phyloP scores from a whole-genome alignment of 169 alveolate species.

The Plasmodium ovale region DNA sequence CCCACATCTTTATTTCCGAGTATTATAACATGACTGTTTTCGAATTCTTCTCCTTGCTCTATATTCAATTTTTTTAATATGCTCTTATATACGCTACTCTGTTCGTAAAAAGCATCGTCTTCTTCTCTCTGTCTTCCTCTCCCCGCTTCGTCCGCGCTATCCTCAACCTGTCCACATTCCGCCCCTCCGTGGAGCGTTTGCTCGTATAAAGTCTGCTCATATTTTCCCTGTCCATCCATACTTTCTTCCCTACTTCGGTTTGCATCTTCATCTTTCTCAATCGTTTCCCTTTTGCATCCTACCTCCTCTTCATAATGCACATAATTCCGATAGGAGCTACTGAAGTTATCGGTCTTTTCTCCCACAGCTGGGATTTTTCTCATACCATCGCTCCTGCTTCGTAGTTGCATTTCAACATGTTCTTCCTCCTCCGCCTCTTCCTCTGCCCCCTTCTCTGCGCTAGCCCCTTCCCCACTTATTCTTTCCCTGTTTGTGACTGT shows the following conservation, averaged over 20 bases:
- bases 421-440: background rate
- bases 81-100: slow-evolving; percentile 21
- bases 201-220: background rate
- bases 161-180: background rate
- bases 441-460: background rate
- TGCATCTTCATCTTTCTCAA: background rate
- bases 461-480: background rate
- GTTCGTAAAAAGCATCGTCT: slow-evolving; percentile 1
- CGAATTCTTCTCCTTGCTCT: slow-evolving; percentile 37
- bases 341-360: too few species aligned
- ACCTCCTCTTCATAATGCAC: background rate
- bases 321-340: too few species aligned
- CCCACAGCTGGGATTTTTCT: background rate
- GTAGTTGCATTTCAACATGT: background rate
- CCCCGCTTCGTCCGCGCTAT: background rate
- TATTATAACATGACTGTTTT: slow-evolving; percentile 56
- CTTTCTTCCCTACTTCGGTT: background rate
- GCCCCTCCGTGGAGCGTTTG: background rate
- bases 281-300: background rate
- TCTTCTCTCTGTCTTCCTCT: background rate
- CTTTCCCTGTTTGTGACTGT: slow-evolving; percentile 2
- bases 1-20: slow-evolving; percentile 73
- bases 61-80: slow-evolving; percentile 61
- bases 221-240: background rate
- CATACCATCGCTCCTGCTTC: background rate